Conservation (phyloP, 495 filamentous ascomycete species). For the Penicillium fimorum region DNA sequence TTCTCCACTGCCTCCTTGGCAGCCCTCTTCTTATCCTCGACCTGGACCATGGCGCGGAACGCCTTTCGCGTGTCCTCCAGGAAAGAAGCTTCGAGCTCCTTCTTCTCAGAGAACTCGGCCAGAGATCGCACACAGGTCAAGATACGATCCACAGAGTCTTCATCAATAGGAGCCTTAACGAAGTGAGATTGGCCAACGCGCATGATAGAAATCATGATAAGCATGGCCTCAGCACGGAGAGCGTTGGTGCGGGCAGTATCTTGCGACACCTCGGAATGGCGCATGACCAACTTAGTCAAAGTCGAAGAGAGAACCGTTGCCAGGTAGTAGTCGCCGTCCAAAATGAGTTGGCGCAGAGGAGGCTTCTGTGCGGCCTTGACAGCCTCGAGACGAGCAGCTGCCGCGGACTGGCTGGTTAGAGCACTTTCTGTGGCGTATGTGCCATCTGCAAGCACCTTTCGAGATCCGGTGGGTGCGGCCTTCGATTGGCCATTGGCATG, state of each 20-base stretch:
- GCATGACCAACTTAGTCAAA: conserved; percentile 97
- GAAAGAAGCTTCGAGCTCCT: conserved; percentile 88
- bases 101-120: conserved; percentile 84
- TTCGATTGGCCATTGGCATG: conserved; percentile 82
- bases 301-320: conserved; percentile 91
- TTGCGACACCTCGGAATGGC: conserved; percentile 89
- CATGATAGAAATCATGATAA: conserved; percentile 99
- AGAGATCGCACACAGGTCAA: conserved; percentile 95
- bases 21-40: conserved; percentile 94
- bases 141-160: conserved; percentile 95
- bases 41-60: conserved; percentile 96
- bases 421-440: conserved; percentile 97
- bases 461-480: conserved; percentile 74
- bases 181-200: conserved; percentile 97
- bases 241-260: conserved; percentile 89
- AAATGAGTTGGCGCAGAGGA: conserved; percentile 88
- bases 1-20: conserved; percentile 88
- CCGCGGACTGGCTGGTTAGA: conserved; percentile 85
- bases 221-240: conserved; percentile 94
- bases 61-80: conserved; percentile 94
- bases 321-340: conserved; percentile 98
- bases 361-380: conserved; percentile 97
- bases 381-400: conserved; percentile 87
- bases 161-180: conserved; percentile 94
- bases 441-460: conserved; percentile 92